Percentiles rank a stretch among this genome's conserved stretches.
These are phyloP conservation scores for Fusarium odoratissimum DNA, from an alignment of 2,329 filamentous ascomycete species.

Conservation along the genomic window DNA sequence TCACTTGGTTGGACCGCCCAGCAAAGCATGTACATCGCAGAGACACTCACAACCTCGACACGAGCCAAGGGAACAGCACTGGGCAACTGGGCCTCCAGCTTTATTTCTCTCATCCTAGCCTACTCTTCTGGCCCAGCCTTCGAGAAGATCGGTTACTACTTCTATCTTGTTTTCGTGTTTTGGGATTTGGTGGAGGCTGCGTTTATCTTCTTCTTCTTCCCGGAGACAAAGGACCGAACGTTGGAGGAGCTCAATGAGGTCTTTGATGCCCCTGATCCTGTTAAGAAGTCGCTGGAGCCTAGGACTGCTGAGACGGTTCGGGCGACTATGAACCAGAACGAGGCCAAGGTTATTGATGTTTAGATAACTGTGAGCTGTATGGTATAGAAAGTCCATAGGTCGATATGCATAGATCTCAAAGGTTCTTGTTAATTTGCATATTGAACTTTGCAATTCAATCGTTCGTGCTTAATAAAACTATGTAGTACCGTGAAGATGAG, in stretches of 20 bases:
- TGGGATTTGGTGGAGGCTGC: slow-evolving; percentile 57
- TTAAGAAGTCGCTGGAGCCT: slow-evolving; percentile 33
- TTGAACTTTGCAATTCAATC: too few relatives aligned
- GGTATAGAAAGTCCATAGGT: accelerated
- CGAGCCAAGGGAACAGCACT: slow-evolving; percentile 53
- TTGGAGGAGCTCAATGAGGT: slow-evolving; percentile 60
- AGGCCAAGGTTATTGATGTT: slow-evolving; percentile 7
- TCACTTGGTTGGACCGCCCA: slow-evolving; percentile 64
- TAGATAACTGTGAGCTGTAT: neutral
- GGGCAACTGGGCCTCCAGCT: slow-evolving; percentile 54
- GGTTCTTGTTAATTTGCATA: neutral
- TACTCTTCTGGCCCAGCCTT: slow-evolving; percentile 58
- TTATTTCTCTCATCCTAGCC: slow-evolving; percentile 55
- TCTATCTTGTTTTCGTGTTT: slow-evolving; percentile 58
- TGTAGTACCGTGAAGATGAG: neutral
- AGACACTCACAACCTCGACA: slow-evolving; percentile 49
- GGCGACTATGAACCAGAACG: slow-evolving; percentile 22
- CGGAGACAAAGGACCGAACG: slow-evolving; percentile 58
- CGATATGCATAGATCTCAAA: neutral
- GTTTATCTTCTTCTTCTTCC: slow-evolving; percentile 63
- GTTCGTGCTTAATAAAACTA: neutral
- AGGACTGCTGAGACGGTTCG: slow-evolving; percentile 30
- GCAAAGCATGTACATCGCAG: slow-evolving; percentile 51
- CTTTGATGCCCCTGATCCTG: slow-evolving; percentile 32
- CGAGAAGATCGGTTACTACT: slow-evolving; percentile 57